Conservation (phyloP, 495 filamentous ascomycete genomes). For the Rhypophila decipiens region DNA sequence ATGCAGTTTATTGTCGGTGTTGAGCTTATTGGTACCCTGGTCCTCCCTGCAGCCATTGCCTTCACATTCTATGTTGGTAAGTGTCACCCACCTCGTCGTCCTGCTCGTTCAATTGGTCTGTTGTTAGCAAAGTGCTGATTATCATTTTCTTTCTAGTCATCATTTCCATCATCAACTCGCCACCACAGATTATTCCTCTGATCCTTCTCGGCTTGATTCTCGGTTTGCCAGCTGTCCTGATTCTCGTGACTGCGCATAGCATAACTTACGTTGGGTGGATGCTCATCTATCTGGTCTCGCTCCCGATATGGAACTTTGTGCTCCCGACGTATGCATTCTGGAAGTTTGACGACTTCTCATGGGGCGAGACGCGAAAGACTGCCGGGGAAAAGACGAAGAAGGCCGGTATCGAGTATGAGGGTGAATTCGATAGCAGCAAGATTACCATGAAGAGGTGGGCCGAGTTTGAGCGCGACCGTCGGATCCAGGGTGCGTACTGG, state of each 20-base stretch:
- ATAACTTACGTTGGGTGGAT: constrained; percentile 95
- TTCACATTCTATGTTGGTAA: constrained; percentile 95
- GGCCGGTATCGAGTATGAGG: constrained; percentile 77
- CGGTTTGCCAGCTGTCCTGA: constrained; percentile 85
- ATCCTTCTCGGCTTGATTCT: constrained; percentile 87
- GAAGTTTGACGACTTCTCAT: constrained; percentile 99
- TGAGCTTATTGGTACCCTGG: constrained; percentile 89
- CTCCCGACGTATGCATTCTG: constrained; percentile 94
- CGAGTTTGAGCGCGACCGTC: constrained; percentile 72
- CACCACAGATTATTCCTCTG: constrained; percentile 88
- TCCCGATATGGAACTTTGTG: constrained; percentile 97
- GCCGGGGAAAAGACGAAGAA: constrained; percentile 79
- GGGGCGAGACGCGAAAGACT: constrained; percentile 97
- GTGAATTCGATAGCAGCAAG: constrained; percentile 95
- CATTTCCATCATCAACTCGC: constrained; percentile 73
- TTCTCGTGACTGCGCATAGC: constrained; percentile 92
- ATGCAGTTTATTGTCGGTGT: constrained; percentile 99
- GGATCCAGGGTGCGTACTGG: constrained; percentile 39
- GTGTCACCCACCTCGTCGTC: constrained; percentile 26
- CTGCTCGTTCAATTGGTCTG: background rate
- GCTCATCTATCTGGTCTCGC: constrained; percentile 86
- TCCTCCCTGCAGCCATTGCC: constrained; percentile 89
- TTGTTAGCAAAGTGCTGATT: constrained; percentile 14
- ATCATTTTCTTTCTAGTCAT: constrained; percentile 54
- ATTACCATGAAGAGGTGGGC: constrained; percentile 98